phyloP scores from a whole-genome alignment of 129 eudicot genomes.

The Calendula officinalis region DNA sequence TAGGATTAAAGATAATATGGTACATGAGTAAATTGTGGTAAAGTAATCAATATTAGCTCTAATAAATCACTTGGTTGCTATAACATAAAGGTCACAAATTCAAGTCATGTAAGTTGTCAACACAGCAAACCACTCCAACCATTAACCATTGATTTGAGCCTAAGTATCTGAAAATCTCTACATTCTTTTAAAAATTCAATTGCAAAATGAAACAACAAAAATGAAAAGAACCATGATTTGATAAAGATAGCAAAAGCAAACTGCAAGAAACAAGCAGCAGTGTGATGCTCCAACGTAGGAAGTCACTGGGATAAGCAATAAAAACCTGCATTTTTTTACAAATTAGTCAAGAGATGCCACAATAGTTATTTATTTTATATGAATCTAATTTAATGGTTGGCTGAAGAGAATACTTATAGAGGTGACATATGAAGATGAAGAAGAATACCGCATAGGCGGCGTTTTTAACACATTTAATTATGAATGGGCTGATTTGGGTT shows the following conservation, averaged over 20 bases:
- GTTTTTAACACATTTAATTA: background rate
- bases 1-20: too few species aligned
- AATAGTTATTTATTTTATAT: background rate
- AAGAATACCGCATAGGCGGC: constrained; percentile 99
- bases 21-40: too few species aligned
- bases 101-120: constrained; percentile 1
- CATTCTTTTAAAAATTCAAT: constrained; percentile 28
- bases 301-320: constrained; percentile 80
- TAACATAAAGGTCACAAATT: too few species aligned
- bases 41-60: too few species aligned
- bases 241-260: constrained; percentile 76
- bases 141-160: constrained; percentile 5
- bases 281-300: constrained; percentile 88
- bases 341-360: background rate
- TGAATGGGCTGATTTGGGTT: too few species aligned
- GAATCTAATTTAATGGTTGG: background rate
- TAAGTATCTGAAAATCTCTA: constrained; percentile 30
- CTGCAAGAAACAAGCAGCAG: constrained; percentile 81
- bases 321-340: constrained; percentile 40
- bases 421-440: too few species aligned
- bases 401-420: constrained; percentile 34
- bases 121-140: background rate
- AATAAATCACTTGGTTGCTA: too few species aligned
- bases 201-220: constrained; percentile 17
- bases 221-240: constrained; percentile 82